Evolutionary conservation across 2,329 filamentous ascomycete genomes (phyloP), one percentile per base, ranked within the genome.

Genomic region (Apiospora malaysiana): DNA sequence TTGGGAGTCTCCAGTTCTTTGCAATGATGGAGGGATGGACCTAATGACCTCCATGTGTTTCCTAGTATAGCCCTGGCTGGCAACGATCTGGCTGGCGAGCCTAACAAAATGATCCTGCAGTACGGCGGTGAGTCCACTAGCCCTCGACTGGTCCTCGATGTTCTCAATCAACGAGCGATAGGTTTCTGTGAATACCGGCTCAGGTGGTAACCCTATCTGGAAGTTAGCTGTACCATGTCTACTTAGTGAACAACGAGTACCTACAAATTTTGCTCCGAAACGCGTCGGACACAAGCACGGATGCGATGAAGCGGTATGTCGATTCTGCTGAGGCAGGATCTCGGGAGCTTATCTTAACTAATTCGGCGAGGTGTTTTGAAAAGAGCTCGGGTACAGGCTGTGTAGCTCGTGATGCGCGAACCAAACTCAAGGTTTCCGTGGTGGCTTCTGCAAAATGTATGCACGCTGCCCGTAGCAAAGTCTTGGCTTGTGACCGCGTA

Each of bases 91-190:
- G 27, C 51, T 59, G 18, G 51, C 51, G 16, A 59, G 27, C 18
- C 18, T 59, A 59, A 59, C 18, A 59, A 59, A 59, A 27, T 59
- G 27, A 59, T 59, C 27, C n/a, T 59, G 18, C 9, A 59, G 2
- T 10, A 59, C 16, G 27, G 51, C 51, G 16, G 27, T 59, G 18
- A 59, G 18, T n/a, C 16, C 18, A 59, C 7, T 4, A 37, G 27
- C 51, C 16, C 51, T 59, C 51, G 27, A 59, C 51, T 59, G 18
- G n/a, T 59, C 27, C 27, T 59, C 51, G 51, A 59, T 59, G 18
- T 37, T 59, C 51, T 37, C 18, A 59, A 59, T 59, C 27, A 59
- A 59, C 27, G 51, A 59, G 27, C 51, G 27, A 59, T 59, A 59
- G 16, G 18, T 59, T 59, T 59, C 27, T 59, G 18, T 59, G 18